Conservation (phyloP, 2,329 filamentous ascomycete species). For the Colletotrichum camelliae region DNA sequence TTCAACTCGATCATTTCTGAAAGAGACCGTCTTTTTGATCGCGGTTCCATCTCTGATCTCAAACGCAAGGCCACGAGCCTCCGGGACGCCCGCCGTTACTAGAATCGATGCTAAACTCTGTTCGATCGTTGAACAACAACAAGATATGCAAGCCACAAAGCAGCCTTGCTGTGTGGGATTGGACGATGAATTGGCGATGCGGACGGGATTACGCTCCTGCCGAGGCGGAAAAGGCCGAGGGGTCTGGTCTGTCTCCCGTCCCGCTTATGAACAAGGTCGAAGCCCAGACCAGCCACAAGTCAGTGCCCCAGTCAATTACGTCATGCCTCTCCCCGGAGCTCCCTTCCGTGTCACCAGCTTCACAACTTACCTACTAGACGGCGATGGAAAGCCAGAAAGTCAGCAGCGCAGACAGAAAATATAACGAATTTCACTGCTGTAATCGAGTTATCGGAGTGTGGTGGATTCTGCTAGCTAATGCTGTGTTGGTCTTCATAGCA, state of each 20-base stretch:
- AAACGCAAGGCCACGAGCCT: not conserved
- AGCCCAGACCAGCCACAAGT: not conserved
- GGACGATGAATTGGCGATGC: not conserved
- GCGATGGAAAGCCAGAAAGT: not conserved
- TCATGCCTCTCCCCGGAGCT: not conserved
- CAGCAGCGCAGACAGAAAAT: not conserved
- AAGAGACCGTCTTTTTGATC: not conserved
- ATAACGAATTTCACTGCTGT: not conserved
- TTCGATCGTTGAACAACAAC: not conserved
- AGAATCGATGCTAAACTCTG: not conserved
- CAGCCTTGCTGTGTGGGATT: not conserved
- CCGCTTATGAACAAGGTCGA: not conserved
- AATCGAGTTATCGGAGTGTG: not conserved
- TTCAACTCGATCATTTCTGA: not conserved
- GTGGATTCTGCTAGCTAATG: not conserved
- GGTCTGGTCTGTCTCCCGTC: not conserved
- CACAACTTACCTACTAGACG: not conserved
- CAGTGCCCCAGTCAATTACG: not conserved
- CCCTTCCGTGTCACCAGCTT: not conserved
- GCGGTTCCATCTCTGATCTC: not conserved
- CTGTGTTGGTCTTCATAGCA: not conserved
- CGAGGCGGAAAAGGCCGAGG: not conserved
- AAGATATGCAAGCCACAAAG: not conserved
- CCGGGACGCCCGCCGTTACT: not conserved
- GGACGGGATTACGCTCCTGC: not conserved